Conservation (phyloP, 2,329 filamentous ascomycete species). For the Lachnum nothofagi region DNA sequence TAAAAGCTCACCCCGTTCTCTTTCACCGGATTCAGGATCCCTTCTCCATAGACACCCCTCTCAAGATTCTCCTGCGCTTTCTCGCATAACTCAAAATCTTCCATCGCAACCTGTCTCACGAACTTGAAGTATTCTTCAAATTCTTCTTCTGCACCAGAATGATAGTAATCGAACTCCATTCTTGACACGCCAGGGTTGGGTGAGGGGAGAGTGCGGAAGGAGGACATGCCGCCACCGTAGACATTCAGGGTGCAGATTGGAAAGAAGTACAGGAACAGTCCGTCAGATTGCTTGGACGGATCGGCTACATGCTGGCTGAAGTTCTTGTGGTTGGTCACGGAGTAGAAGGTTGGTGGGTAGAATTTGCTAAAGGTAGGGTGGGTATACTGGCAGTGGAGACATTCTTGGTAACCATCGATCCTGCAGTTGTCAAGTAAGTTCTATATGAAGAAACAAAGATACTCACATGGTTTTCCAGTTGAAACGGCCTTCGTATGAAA, state of each 20-base stretch:
- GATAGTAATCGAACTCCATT: slow-evolving; percentile 58
- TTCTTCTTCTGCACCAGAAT: slow-evolving; percentile 44
- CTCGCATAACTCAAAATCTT: slow-evolving; percentile 54
- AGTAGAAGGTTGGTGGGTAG: slow-evolving; percentile 52
- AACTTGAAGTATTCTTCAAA: slow-evolving; percentile 54
- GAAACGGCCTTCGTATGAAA: slow-evolving; percentile 52
- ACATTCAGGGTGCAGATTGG: slow-evolving; percentile 52
- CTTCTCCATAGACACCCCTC: slow-evolving; percentile 49
- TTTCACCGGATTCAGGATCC: slow-evolving; percentile 50
- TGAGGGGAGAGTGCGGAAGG: slow-evolving; percentile 50
- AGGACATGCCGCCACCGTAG: slow-evolving; percentile 54
- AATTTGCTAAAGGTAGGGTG: slow-evolving; percentile 51
- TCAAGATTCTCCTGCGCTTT: slow-evolving; percentile 50
- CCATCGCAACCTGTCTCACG: slow-evolving; percentile 50
- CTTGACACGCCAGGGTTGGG: slow-evolving; percentile 44
- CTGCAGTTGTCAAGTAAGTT: slow-evolving; percentile 23
- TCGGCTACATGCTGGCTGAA: slow-evolving; percentile 53
- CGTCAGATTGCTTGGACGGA: slow-evolving; percentile 47
- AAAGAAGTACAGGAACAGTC: slow-evolving; percentile 54
- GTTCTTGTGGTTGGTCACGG: slow-evolving; percentile 49
- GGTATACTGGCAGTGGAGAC: slow-evolving; percentile 54
- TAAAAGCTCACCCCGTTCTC: slow-evolving; percentile 50
- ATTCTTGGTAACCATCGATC: slow-evolving; percentile 55
- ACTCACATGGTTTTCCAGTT: slow-evolving; percentile 55
- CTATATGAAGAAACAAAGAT: not conserved